Evolutionary conservation across 352 stramenopile species (phyloP).

Genomic region (Pythium volutum): DNA sequence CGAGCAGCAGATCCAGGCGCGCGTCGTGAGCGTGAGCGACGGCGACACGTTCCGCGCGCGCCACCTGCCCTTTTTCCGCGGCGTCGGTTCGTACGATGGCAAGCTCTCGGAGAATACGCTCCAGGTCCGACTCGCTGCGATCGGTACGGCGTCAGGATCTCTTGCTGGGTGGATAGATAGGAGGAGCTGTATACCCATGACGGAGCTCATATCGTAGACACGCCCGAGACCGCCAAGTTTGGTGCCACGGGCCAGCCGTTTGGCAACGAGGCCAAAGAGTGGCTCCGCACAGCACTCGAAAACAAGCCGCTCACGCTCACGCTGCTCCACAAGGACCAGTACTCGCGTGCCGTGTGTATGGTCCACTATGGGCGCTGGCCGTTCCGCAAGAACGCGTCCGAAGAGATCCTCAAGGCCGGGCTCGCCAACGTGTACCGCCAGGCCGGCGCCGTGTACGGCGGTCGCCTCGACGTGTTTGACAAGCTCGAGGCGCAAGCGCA

Average conservation of each 20-base stretch:
- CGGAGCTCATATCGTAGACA: slow-evolving; percentile 36
- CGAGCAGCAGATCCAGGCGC: slow-evolving; percentile 47
- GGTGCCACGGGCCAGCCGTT: slow-evolving; percentile 73
- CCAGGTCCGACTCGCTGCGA: slow-evolving; percentile 78
- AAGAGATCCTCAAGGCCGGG: slow-evolving; percentile 77
- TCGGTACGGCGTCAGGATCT: slow-evolving; percentile 35
- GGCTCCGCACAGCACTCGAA: slow-evolving; percentile 46
- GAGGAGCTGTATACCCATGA: too few relatives aligned
- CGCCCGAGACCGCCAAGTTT: slow-evolving; percentile 85
- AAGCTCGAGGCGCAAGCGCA: slow-evolving; percentile 58
- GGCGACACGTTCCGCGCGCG: slow-evolving; percentile 83
- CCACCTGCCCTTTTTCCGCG: slow-evolving; percentile 51
- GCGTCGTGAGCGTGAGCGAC: slow-evolving; percentile 63
- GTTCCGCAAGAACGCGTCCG: slow-evolving; percentile 76
- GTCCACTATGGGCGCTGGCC: slow-evolving; percentile 77
- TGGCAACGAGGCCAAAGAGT: slow-evolving; percentile 76
- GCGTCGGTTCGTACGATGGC: slow-evolving; percentile 38
- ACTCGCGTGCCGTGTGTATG: slow-evolving; percentile 77
- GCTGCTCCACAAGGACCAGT: slow-evolving; percentile 84
- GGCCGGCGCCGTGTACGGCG: slow-evolving; percentile 76
- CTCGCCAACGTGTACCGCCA: slow-evolving; percentile 75
- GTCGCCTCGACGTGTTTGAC: slow-evolving; percentile 64
- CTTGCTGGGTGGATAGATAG: too few relatives aligned
- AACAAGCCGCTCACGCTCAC: slow-evolving; percentile 63
- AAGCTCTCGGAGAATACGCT: slow-evolving; percentile 80